Evolutionary conservation across 768 basidiomycete species (phyloP).

Genomic region (Tulasnella sp.): DNA sequence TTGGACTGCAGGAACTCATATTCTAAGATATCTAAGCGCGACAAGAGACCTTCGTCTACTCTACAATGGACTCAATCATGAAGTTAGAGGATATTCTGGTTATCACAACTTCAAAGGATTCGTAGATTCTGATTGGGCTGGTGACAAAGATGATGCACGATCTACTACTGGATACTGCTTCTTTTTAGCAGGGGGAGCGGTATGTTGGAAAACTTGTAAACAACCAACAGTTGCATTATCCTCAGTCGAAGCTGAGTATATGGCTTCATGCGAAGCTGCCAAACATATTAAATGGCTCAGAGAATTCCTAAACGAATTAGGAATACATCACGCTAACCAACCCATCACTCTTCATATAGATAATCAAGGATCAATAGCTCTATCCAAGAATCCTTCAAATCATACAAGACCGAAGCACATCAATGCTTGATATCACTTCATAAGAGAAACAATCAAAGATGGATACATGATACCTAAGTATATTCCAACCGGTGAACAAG

Average conservation of each 20-base stretch:
- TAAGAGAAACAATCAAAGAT: not conserved
- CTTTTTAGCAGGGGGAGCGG: not conserved
- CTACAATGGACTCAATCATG: not conserved
- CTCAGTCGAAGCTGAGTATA: constrained; percentile 15
- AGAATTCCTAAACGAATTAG: not conserved
- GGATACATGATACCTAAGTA: not conserved
- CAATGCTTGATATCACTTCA: not conserved
- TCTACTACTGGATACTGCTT: constrained; percentile 15
- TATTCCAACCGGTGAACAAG: not conserved
- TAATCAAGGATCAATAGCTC: not conserved
- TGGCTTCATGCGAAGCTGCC: constrained; percentile 10
- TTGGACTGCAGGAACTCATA: constrained; percentile 16
- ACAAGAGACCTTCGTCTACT: not conserved
- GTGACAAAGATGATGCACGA: not conserved
- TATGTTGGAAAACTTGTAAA: constrained; percentile 9
- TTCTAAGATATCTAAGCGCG: constrained; percentile 16
- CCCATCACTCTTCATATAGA: not conserved
- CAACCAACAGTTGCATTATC: constrained; percentile 13
- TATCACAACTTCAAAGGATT: not conserved
- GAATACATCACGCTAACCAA: not conserved
- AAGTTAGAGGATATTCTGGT: not conserved
- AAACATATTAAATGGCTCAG: constrained; percentile 10
- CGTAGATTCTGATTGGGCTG: not conserved
- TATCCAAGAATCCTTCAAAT: not conserved
- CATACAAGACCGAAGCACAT: not conserved